phyloP scores from a whole-genome alignment of 2,329 filamentous ascomycete genomes.

The Fusarium lyarnte region DNA sequence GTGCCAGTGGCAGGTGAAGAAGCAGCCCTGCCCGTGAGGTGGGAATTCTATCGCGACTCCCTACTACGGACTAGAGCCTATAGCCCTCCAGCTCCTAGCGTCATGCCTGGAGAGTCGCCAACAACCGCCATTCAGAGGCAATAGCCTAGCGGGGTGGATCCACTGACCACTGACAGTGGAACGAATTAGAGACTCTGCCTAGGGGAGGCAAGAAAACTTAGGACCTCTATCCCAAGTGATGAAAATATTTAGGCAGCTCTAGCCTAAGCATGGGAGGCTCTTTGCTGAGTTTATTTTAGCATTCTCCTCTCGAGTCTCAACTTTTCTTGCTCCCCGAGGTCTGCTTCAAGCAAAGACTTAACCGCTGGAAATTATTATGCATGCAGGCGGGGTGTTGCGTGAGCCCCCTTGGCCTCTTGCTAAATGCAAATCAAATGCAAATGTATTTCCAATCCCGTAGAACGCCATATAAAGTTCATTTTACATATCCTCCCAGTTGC shows the following conservation, averaged over 20 bases:
- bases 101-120: constrained; percentile 31
- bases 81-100: constrained; percentile 38
- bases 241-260: no score
- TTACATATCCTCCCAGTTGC: not conserved
- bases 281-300: no score
- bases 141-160: constrained; percentile 16
- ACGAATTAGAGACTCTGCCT: constrained; percentile 21
- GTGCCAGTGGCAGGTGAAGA: constrained; percentile 43
- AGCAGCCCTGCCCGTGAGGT: constrained; percentile 33
- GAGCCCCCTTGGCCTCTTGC: constrained; percentile 22
- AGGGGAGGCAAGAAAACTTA: no score
- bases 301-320: no score
- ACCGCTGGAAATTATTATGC: constrained; percentile 18
- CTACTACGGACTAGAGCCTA: constrained; percentile 20
- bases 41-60: constrained; percentile 46
- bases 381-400: constrained; percentile 9
- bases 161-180: constrained; percentile 16
- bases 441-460: not conserved
- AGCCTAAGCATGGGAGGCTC: no score
- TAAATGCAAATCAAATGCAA: constrained; percentile 5
- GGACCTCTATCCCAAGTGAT: no score
- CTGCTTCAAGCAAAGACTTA: not conserved
- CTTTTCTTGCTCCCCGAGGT: no score
- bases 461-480: not conserved
- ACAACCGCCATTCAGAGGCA: constrained; percentile 34